Percentiles rank a stretch among this genome's conserved stretches.
phyloP scores from a whole-genome alignment of 1,139 yeast genomes.

The Blastobotrys elegans region DNA sequence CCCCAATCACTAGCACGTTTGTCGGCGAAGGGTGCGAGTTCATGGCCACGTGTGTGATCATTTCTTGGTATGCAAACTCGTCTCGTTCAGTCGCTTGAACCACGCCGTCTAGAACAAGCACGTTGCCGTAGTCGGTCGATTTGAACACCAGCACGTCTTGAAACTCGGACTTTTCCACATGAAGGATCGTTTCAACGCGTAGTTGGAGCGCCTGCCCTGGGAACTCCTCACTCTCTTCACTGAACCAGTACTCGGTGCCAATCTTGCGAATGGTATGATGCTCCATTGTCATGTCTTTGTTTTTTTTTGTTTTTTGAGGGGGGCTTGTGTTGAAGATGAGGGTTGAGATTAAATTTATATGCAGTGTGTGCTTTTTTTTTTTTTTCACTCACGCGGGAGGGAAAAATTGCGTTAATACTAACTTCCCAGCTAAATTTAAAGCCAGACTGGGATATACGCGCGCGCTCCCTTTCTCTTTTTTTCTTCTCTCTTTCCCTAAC shows the following conservation, averaged over 20 bases:
- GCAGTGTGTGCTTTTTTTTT: too few relatives aligned
- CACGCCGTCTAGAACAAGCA: slow-evolving; percentile 82
- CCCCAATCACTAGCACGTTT: slow-evolving; percentile 86
- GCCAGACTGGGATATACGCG: too few relatives aligned
- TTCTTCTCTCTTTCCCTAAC: too few relatives aligned
- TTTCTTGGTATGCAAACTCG: slow-evolving; percentile 91
- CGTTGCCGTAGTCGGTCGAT: slow-evolving; percentile 85
- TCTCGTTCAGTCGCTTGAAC: slow-evolving; percentile 93
- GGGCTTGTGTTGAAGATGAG: too few relatives aligned
- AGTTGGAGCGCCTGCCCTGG: slow-evolving; percentile 93
- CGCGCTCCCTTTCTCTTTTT: too few relatives aligned
- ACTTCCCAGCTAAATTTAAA: too few relatives aligned
- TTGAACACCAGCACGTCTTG: slow-evolving; percentile 88
- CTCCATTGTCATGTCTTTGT: slow-evolving; percentile 4
- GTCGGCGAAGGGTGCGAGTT: slow-evolving; percentile 89
- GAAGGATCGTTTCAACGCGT: slow-evolving; percentile 73
- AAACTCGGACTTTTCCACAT: slow-evolving; percentile 74
- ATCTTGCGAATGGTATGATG: slow-evolving; percentile 1
- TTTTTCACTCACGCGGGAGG: too few relatives aligned
- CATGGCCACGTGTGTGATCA: slow-evolving; percentile 86
- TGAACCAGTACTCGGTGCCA: slow-evolving; percentile 74
- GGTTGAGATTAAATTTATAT: too few relatives aligned
- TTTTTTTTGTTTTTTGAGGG: too few relatives aligned
- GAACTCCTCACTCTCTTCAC: slow-evolving; percentile 83
- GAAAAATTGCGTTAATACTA: too few relatives aligned